A percentile compares a stretch with the other conserved stretches of the same genome.
Conservation (phyloP, 2,329 filamentous ascomycete species). For the Gaeumannomyces tritici region DNA sequence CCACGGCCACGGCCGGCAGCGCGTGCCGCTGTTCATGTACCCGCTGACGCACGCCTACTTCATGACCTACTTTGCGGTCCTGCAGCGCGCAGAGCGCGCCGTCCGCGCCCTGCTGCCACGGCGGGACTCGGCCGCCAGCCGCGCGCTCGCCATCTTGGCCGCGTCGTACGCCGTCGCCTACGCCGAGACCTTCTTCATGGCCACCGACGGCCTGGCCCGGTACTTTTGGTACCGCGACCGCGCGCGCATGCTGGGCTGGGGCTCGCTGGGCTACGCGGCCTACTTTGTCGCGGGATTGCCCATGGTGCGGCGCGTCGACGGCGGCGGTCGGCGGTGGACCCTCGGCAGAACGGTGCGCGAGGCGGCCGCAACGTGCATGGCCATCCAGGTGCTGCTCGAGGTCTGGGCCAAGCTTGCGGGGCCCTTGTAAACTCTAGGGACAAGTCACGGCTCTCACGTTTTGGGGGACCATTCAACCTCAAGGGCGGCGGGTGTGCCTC, state of each 20-base stretch:
- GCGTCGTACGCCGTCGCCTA: slow-evolving; percentile 9
- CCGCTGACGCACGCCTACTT: slow-evolving; percentile 12
- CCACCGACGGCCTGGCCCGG: slow-evolving; percentile 5
- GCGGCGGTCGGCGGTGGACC: slow-evolving; percentile 2
- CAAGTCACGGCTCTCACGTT: no score
- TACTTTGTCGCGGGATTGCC: slow-evolving; percentile 10
- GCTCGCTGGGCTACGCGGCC: slow-evolving; percentile 10
- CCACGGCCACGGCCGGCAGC: no score
- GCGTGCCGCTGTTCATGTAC: slow-evolving; percentile 10
- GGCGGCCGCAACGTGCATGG: slow-evolving; percentile 7
- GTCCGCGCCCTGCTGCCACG: background rate
- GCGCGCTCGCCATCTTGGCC: background rate
- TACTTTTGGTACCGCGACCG: slow-evolving; percentile 7
- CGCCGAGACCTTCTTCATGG: slow-evolving; percentile 11
- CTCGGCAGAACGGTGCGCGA: slow-evolving; percentile 6
- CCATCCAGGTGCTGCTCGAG: slow-evolving; percentile 8
- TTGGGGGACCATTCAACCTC: no score
- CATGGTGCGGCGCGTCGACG: slow-evolving; percentile 8
- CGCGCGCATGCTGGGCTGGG: slow-evolving; percentile 7
- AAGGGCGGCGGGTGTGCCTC: no score
- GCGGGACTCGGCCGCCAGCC: background rate
- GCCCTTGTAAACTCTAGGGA: background rate
- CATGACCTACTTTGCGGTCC: slow-evolving; percentile 5
- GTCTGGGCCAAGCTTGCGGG: slow-evolving; percentile 9
- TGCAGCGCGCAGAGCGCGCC: slow-evolving; percentile 2